phyloP scores from a whole-genome alignment of 306 rosid species.

The Malus domestica region DNA sequence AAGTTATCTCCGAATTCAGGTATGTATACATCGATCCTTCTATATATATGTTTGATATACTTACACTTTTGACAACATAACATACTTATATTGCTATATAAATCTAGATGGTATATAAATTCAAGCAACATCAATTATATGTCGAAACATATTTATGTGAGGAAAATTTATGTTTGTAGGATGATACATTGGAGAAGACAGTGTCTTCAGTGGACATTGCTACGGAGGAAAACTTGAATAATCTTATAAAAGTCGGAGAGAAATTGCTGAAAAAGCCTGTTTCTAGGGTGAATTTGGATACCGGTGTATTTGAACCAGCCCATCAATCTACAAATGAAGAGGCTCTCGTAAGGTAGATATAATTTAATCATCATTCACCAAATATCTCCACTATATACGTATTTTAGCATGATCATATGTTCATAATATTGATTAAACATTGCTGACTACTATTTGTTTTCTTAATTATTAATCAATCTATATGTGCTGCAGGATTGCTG shows the following conservation, averaged over 20 bases:
- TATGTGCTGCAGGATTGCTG: conserved; percentile 31
- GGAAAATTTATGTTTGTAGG: not conserved
- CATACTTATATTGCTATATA: not conserved
- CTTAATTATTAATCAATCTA: not conserved
- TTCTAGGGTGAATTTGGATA: conserved; percentile 25
- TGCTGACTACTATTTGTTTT: not conserved
- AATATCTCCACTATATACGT: not conserved
- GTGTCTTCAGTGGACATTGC: conserved; percentile 25
- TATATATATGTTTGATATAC: not conserved
- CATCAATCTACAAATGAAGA: conserved; percentile 22
- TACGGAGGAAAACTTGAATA: conserved; percentile 20
- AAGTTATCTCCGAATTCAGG: conserved; percentile 26
- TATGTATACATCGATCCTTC: not conserved
- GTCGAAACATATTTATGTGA: not conserved
- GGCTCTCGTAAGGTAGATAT: conserved; percentile 24
- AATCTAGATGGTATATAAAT: too few relatives aligned
- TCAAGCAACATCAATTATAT: too few relatives aligned
- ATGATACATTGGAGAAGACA: not conserved
- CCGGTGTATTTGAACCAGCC: conserved; percentile 11
- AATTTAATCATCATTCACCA: not conserved
- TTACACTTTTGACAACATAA: not conserved
- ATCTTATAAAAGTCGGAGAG: conserved; percentile 28
- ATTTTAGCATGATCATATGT: conserved; percentile 25
- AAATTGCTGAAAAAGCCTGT: conserved; percentile 22
- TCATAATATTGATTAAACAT: not conserved